phyloP scores from a whole-genome alignment of 1,284 basidiomycete genomes.

The Cryptococcus sp. region DNA sequence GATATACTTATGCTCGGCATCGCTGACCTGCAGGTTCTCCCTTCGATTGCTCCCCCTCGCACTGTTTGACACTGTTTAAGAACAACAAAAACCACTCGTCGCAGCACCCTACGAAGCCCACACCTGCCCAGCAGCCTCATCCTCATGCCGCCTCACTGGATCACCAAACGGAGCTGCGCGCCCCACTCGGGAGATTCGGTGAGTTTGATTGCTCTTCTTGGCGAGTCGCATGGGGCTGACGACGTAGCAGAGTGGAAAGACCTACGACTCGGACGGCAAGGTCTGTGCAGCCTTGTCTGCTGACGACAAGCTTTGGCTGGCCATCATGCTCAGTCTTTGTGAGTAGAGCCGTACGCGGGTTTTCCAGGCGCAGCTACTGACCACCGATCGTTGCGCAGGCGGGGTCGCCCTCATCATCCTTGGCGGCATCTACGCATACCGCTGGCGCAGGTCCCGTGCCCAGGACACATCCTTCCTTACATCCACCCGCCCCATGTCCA shows the following conservation, averaged over 20 bases:
- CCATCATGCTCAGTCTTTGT: slow-evolving; percentile 26
- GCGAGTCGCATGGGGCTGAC: not conserved
- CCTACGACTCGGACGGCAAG: slow-evolving; percentile 33
- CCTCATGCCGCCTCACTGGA: slow-evolving; percentile 6
- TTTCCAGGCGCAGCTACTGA: not conserved
- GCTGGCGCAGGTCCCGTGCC: slow-evolving; percentile 1
- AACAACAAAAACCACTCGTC: no score
- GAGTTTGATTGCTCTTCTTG: slow-evolving; percentile 2
- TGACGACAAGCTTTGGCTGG: slow-evolving; percentile 26
- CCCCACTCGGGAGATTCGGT: slow-evolving; percentile 21
- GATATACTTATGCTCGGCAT: not conserved
- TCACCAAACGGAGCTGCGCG: slow-evolving; percentile 15
- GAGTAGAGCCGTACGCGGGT: slow-evolving; percentile 4
- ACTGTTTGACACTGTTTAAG: not conserved
- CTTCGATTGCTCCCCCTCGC: no score
- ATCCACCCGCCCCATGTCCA: slow-evolving; percentile 11
- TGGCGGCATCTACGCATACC: slow-evolving; percentile 8
- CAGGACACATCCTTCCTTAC: slow-evolving; percentile 1
- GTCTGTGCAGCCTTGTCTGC: slow-evolving; percentile 20
- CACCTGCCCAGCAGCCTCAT: not conserved
- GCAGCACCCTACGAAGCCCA: not conserved
- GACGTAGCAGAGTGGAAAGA: slow-evolving; percentile 21
- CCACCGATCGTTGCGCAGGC: slow-evolving; percentile 9
- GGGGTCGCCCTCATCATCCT: slow-evolving; percentile 17
- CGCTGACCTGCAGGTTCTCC: no score